phyloP scores from a whole-genome alignment of 768 basidiomycete species.

The Mycena maculata region DNA sequence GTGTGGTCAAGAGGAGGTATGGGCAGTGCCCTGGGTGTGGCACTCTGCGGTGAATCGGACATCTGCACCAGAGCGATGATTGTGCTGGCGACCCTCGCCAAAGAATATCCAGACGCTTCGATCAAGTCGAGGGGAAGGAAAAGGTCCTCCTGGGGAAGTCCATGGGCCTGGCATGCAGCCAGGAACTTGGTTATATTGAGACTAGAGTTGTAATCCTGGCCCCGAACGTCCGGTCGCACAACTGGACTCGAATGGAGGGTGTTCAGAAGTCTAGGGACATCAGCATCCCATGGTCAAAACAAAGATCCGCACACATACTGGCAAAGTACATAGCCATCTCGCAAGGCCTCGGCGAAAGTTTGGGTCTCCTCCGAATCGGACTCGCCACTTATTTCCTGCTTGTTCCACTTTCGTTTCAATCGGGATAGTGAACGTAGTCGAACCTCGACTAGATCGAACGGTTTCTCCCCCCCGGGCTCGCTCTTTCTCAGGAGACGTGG shows the following conservation, averaged over 20 bases:
- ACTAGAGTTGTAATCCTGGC: constrained; percentile 57
- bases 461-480: constrained; percentile 38
- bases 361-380: constrained; percentile 29
- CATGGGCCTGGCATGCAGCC: constrained; percentile 56
- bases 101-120: constrained; percentile 56
- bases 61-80: constrained; percentile 60
- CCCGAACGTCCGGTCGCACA: constrained; percentile 58
- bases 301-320: constrained; percentile 57
- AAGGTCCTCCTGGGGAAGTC: constrained; percentile 55
- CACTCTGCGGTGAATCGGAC: constrained; percentile 1
- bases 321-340: constrained; percentile 74
- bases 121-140: constrained; percentile 62
- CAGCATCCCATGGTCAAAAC: background rate
- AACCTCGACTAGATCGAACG: constrained; percentile 36
- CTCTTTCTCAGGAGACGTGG: constrained; percentile 36
- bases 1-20: background rate
- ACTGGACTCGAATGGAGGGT: constrained; percentile 61
- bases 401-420: constrained; percentile 30
- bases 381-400: constrained; percentile 12
- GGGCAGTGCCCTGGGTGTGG: background rate
- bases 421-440: constrained; percentile 31
- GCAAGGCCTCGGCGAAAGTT: constrained; percentile 64
- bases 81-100: constrained; percentile 63
- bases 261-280: constrained; percentile 61
- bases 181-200: constrained; percentile 66